phyloP scores from a whole-genome alignment of 768 basidiomycete species.

The Suillus placidus region DNA sequence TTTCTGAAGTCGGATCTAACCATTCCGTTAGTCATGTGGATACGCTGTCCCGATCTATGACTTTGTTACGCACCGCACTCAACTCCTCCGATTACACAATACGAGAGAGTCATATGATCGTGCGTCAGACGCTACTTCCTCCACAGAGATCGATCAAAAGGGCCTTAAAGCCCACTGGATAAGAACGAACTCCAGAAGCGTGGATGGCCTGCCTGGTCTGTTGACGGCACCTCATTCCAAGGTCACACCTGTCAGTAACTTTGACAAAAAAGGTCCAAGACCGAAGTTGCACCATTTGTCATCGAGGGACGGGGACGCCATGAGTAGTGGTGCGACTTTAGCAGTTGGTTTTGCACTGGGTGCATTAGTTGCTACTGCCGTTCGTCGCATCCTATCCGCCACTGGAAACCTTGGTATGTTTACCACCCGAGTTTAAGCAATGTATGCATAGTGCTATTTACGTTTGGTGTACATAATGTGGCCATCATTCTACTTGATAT shows the following conservation, averaged over 20 bases:
- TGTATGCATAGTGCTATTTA: too few species aligned
- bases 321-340: slow-evolving; percentile 10
- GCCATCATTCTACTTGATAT: not conserved
- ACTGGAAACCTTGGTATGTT: not conserved
- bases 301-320: not conserved
- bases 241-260: slow-evolving; percentile 17
- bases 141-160: slow-evolving; percentile 26
- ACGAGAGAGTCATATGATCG: slow-evolving; percentile 48
- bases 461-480: not conserved
- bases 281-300: slow-evolving; percentile 14
- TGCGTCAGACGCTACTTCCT: not conserved
- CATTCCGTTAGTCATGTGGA: slow-evolving; percentile 60
- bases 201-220: slow-evolving; percentile 64
- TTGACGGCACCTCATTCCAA: slow-evolving; percentile 25
- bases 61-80: slow-evolving; percentile 58
- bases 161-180: slow-evolving; percentile 60
- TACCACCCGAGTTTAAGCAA: not conserved
- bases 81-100: slow-evolving; percentile 45
- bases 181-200: slow-evolving; percentile 46
- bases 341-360: slow-evolving; percentile 23
- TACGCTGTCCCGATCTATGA: slow-evolving; percentile 64
- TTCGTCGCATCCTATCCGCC: slow-evolving; percentile 11
- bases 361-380: slow-evolving; percentile 11
- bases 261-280: slow-evolving; percentile 21
- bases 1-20: not conserved